Base-by-base conservation (phyloP, 768 basidiomycete genomes). In the Coprinopsis cinerea region DNA sequence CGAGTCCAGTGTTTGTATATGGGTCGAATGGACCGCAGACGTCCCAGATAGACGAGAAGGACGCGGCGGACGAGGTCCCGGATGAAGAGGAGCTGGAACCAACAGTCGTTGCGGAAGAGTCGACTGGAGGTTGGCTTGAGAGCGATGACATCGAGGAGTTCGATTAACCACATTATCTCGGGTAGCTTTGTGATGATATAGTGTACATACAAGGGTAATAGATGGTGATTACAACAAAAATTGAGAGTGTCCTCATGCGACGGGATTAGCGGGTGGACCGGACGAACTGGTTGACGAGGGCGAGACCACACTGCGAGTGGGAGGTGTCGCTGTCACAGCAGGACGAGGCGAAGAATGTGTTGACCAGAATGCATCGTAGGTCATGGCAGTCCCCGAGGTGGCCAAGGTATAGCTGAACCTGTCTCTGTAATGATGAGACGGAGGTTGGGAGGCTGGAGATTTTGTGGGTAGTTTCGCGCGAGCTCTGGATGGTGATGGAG, bases 71-170 rank as follows among this genome's bases (percentile, higher is more conserved):
- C 2, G 58, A 56, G 27, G n/a, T 45, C 14, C 13, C 50, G 15
- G 57, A 61, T 10, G 62, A 60, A 4, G 55, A 57, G 20, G 63
- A 60, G 13, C 49, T 36, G 22, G 35, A 44, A n/a, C 27, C 40
- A 6, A 34, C 26, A 24, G 14, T n/a, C 5, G 4, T 37, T 20
- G 17, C 2, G 15, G 55, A 59, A 15, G 25, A 60, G 17, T 69
- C 53, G 66, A 67, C 14, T 67, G 65, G 69, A 14, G 75, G 77
- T 17, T 82, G 80, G 79, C 56, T 81, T 56, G 79, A 80, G 36
- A 68, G 64, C 18, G 80, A 83, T 56, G 80, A 82, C 56, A 83
- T 83, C 45, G 78, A 81, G 55, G 74, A 79, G 22, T 76, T 69
- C 59, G 59, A 64, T 40, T 53, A 40, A 22, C 24, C n/a, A n/a